phyloP scores from a whole-genome alignment of 495 filamentous ascomycete genomes.

The Alectoria sarmentosa region DNA sequence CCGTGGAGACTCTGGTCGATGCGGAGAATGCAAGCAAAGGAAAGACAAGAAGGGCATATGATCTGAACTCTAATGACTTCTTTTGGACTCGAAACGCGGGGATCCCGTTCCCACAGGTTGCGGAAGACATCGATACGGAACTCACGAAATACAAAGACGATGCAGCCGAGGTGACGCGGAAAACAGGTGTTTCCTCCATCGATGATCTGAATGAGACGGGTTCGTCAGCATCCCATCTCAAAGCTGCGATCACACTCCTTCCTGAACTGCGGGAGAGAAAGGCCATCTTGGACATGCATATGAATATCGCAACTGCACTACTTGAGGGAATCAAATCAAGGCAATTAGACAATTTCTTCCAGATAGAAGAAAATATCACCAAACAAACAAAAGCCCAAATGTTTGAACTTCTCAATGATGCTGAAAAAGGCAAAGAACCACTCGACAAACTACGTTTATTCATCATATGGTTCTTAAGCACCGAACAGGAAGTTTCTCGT shows the following conservation, averaged over 20 bases:
- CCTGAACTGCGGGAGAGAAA: conserved; percentile 92
- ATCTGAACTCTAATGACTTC: conserved; percentile 85
- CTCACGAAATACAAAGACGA: conserved; percentile 94
- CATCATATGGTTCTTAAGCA: conserved; percentile 96
- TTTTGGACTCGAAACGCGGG: conserved; percentile 97
- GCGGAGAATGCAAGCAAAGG: conserved; percentile 65
- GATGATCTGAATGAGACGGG: conserved; percentile 88
- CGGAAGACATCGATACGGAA: conserved; percentile 90
- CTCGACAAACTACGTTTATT: conserved; percentile 88
- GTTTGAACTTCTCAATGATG: conserved; percentile 75
- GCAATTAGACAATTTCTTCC: conserved; percentile 92
- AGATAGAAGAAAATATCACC: conserved; percentile 88
- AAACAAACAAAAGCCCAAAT: conserved; percentile 90
- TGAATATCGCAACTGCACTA: conserved; percentile 90
- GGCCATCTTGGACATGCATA: conserved; percentile 91
- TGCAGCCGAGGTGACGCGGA: conserved; percentile 87
- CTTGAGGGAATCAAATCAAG: conserved; percentile 88
- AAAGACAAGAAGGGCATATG: conserved; percentile 75
- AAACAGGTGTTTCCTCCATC: conserved; percentile 86
- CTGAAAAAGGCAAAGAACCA: conserved; percentile 73
- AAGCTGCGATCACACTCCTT: conserved; percentile 86
- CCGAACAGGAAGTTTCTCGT: conserved; percentile 78
- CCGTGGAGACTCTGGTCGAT: conserved; percentile 73
- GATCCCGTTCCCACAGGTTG: conserved; percentile 89
- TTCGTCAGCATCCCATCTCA: conserved; percentile 86